Evolutionary conservation across 208 protist species (phyloP).

Genomic region (Angomonas deanei): DNA sequence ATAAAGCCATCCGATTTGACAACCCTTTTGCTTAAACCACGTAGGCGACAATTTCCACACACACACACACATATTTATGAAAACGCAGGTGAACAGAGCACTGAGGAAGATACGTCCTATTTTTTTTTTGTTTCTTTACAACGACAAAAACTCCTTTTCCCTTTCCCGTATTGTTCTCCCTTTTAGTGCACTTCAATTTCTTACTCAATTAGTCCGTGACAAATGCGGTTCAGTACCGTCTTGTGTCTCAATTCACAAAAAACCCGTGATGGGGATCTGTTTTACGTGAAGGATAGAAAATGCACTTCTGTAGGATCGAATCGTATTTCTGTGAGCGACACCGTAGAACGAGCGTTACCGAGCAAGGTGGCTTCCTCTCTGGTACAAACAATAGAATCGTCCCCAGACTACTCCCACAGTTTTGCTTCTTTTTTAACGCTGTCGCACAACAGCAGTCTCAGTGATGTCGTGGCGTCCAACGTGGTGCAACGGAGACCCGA

Average conservation of each 20-base stretch:
- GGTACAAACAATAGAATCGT: conserved; percentile 17
- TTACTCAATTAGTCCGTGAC: too few species aligned
- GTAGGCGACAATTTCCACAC: not conserved
- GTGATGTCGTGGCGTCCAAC: conserved; percentile 19
- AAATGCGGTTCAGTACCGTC: conserved; percentile 35
- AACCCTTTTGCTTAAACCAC: conserved; percentile 12
- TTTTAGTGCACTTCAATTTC: not conserved
- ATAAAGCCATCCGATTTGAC: conserved; percentile 20
- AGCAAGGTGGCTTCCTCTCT: conserved; percentile 32
- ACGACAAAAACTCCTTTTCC: not conserved
- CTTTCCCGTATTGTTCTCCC: not conserved
- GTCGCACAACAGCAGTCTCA: conserved; percentile 15
- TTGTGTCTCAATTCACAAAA: conserved; percentile 35
- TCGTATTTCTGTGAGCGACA: conserved; percentile 17
- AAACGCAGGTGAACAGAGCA: not conserved
- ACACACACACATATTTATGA: not conserved
- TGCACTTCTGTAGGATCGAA: conserved; percentile 18
- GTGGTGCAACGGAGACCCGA: conserved; percentile 5
- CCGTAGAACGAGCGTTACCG: conserved; percentile 40
- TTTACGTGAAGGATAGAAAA: conserved; percentile 16
- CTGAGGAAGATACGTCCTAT: not conserved
- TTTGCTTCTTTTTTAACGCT: conserved; percentile 32
- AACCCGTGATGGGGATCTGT: conserved; percentile 14
- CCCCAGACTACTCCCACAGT: conserved; percentile 23
- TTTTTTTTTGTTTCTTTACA: conserved; percentile 13